A percentile compares a stretch with the other conserved stretches of the same genome.
Evolutionary conservation across 192 early-diverging fungal genomes (phyloP).

Genomic region (Backusella macrospora): DNA sequence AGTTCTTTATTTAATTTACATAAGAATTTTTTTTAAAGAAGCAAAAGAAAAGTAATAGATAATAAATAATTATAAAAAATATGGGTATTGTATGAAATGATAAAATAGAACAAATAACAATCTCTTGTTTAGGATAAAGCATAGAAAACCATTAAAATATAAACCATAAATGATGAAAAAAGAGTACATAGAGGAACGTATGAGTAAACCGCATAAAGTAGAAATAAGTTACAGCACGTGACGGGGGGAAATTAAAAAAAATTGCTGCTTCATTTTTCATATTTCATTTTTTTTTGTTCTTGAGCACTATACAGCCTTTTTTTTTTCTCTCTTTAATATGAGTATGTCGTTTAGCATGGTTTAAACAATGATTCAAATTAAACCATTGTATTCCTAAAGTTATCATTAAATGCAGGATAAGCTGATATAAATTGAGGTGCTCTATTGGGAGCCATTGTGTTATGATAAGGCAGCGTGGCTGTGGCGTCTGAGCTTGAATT

Average conservation of each 20-base stretch:
- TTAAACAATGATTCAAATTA: background rate
- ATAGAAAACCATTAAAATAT: background rate
- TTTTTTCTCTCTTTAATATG: background rate
- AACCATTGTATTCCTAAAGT: constrained; percentile 14
- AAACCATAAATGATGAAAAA: background rate
- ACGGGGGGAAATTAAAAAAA: background rate
- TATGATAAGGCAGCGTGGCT: background rate
- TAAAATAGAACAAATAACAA: background rate
- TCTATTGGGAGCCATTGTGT: background rate
- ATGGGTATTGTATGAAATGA: constrained; percentile 4
- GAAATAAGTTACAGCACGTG: constrained; percentile 1
- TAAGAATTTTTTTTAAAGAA: background rate
- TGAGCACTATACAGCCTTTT: background rate
- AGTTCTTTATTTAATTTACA: constrained; percentile 14
- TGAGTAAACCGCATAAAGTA: background rate
- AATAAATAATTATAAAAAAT: background rate
- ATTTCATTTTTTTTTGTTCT: background rate
- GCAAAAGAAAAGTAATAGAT: background rate
- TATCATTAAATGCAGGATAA: background rate
- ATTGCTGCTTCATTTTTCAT: constrained; percentile 6
- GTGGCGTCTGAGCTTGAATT: constrained; percentile 6
- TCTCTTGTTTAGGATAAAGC: constrained; percentile 6
- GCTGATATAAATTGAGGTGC: background rate
- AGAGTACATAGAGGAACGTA: background rate
- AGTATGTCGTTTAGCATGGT: background rate